These are phyloP conservation scores for Anethum foeniculum DNA, from an alignment of 140 eudicot species.

Conservation along the genomic window DNA sequence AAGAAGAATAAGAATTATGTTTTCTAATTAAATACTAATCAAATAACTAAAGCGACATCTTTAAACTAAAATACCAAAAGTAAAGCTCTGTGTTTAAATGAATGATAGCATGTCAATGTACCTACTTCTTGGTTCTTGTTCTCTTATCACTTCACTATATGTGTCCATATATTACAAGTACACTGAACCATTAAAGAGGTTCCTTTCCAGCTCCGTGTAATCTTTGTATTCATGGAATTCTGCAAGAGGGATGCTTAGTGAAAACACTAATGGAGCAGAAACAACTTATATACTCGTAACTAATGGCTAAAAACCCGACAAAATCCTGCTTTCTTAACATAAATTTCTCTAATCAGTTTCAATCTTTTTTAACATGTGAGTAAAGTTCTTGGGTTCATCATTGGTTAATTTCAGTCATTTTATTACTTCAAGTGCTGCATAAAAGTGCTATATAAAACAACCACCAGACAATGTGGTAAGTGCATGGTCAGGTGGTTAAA, in stretches of 20 bases:
- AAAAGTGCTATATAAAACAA: neutral
- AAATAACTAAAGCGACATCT: neutral
- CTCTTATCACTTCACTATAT: neutral
- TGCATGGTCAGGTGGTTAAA: too few relatives aligned
- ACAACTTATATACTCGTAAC: slow-evolving; percentile 26
- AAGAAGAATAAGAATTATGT: neutral
- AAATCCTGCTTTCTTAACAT: neutral
- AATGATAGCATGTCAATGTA: slow-evolving; percentile 3
- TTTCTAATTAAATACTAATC: neutral
- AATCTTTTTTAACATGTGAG: slow-evolving; percentile 5
- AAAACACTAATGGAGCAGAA: slow-evolving; percentile 3
- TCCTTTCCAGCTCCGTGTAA: slow-evolving; percentile 24
- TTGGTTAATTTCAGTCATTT: slow-evolving; percentile 31
- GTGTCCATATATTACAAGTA: slow-evolving; percentile 5
- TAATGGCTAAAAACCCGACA: slow-evolving; percentile 30
- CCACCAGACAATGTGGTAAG: slow-evolving; percentile 1
- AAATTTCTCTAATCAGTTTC: slow-evolving; percentile 11
- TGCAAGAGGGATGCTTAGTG: slow-evolving; percentile 4
- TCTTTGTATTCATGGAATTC: slow-evolving; percentile 20
- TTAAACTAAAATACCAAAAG: neutral
- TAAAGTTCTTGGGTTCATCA: slow-evolving; percentile 18
- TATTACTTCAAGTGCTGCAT: slow-evolving; percentile 23
- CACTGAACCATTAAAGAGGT: slow-evolving; percentile 23
- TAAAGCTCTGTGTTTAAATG: neutral
- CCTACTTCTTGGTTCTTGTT: neutral